Conservation (phyloP, 2,329 filamentous ascomycete genomes). For the Colletotrichum lentis region DNA sequence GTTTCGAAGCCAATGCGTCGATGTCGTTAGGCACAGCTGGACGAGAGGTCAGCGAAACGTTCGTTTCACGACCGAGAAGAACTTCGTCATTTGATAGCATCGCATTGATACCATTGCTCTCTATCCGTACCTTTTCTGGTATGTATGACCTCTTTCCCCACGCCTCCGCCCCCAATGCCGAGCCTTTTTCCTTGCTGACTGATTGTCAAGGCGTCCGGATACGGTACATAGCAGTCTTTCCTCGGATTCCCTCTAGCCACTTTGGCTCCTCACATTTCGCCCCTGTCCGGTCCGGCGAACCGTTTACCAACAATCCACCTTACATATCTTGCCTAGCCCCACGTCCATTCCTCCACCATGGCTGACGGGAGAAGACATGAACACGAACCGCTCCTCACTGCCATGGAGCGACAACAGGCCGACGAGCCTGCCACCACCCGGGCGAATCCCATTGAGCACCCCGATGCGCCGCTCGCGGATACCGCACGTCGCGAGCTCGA, state of each 20-base stretch:
- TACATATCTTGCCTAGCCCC: conserved; percentile 33
- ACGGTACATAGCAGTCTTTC: conserved; percentile 17
- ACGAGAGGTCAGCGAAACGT: conserved; percentile 29
- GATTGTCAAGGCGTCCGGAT: conserved; percentile 34
- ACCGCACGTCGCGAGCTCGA: conserved; percentile 56
- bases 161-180: conserved; percentile 25
- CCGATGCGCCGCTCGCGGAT: conserved; percentile 53
- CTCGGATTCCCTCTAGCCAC: conserved; percentile 26
- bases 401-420: conserved; percentile 46
- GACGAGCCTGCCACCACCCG: conserved; percentile 36
- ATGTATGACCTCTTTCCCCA: conserved; percentile 21
- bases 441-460: conserved; percentile 45
- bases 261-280: conserved; percentile 28
- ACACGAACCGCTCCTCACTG: conserved; percentile 51
- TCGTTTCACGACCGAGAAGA: conserved; percentile 31
- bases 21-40: conserved; percentile 17
- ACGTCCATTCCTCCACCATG: conserved; percentile 42
- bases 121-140: conserved; percentile 1
- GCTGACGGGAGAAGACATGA: conserved; percentile 46
- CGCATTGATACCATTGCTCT: conserved; percentile 35
- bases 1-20: conserved; percentile 30
- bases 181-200: conserved; percentile 36
- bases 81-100: conserved; percentile 32
- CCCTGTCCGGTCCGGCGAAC: conserved; percentile 27
- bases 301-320: conserved; percentile 10